Evolutionary conservation across 441 rosid species (phyloP), one percentile per base, ranked within the genome.

Genomic region (Adansonia madagascariensis): DNA sequence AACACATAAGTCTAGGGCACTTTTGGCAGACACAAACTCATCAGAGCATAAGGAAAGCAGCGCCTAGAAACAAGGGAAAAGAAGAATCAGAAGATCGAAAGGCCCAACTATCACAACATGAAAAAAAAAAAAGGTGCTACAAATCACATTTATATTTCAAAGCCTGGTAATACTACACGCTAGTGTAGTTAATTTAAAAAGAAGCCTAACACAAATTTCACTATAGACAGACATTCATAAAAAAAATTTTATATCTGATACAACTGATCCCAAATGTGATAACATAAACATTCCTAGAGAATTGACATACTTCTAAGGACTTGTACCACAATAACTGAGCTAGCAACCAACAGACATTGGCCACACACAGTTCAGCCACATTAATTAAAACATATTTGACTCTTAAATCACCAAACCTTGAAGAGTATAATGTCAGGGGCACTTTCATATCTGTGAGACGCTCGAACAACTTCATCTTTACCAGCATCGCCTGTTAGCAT

Each of bases 361-460:
- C n/a, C 46, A 72, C 49, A 8, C 75, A 35, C 18, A 57, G 66
- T 43, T 55, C 53, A 59, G 15, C 50, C 8, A 56, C 43, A 22
- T 73, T 62, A 65, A 59, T 53, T 62, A 61, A 55, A 77, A 67
- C 73, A 65, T 8, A 39, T 75, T 65, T 63, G 66, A 69, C 67
- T 11, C 39, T 65, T 68, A 20, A 55, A 82, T 62, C 27, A 76
- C 52, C 82, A 57, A 85, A 96, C 99, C 98, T 92, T 96, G 81
- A 96, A 94, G 70, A 96, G 97, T 81, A 85, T 87, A 78, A 94
- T 91, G 83, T 96, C 99, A 39, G 98, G 98, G 66, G 99, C 88
- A 87, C 94, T 96, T 87, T 90, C 96, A 90, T 89, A 96, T 77
- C 87, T 90, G 81, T 96, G 99, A 66, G 98, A 88, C 66, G 90